These are phyloP conservation scores for Neltuma alba DNA, from an alignment of 306 rosid genomes.

Conservation along the genomic window DNA sequence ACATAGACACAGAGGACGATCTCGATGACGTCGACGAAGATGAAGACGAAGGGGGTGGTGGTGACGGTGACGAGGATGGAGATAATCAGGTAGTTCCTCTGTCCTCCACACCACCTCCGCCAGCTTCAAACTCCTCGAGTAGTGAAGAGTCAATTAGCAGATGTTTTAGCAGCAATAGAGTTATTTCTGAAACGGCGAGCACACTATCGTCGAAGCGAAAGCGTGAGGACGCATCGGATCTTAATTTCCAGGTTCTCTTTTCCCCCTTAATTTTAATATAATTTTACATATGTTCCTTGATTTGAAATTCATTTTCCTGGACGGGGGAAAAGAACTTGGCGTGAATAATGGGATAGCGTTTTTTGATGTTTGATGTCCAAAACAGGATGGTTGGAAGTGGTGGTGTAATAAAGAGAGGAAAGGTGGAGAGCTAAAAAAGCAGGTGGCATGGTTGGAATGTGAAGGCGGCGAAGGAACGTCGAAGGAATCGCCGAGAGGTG, in stretches of 20 bases:
- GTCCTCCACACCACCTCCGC: conserved; percentile 60
- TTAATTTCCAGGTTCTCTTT: conserved; percentile 42
- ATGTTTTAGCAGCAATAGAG: conserved; percentile 35
- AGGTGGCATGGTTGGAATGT: conserved; percentile 14
- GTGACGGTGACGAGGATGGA: conserved; percentile 43
- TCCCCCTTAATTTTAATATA: neutral
- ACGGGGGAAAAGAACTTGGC: neutral
- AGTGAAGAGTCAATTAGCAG: conserved; percentile 53
- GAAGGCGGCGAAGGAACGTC: conserved; percentile 35
- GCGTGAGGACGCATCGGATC: conserved; percentile 49
- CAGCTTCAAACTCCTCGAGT: conserved; percentile 55
- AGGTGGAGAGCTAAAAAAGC: conserved; percentile 26
- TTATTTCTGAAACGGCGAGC: conserved; percentile 24
- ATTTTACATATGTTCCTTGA: neutral
- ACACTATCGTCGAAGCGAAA: conserved; percentile 50
- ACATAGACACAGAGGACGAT: conserved; percentile 41
- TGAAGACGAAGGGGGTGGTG: neutral
- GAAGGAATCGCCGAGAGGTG: conserved; percentile 22
- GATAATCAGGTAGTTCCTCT: conserved; percentile 78
- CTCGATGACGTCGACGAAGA: neutral
- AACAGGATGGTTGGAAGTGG: conserved; percentile 41
- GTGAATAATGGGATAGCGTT: neutral
- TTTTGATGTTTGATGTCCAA: neutral
- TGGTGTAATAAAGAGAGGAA: conserved; percentile 18
- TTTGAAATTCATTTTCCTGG: neutral